Percentiles rank a stretch among this genome's conserved stretches.
Conservation (phyloP, 2,329 filamentous ascomycete species). For the Cephalotrichum gorgonifer region DNA sequence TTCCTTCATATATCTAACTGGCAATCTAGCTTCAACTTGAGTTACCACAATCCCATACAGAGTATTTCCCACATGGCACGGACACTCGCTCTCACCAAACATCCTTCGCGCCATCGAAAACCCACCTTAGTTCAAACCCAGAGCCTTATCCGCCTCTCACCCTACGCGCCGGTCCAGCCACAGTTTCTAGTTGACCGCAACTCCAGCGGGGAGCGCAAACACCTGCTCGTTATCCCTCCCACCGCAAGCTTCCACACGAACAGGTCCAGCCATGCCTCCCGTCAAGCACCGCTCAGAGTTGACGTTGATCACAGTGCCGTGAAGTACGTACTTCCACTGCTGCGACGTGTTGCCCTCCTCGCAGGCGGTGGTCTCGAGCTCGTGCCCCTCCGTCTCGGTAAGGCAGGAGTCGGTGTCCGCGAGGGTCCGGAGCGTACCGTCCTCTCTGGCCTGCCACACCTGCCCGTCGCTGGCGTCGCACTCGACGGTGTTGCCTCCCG, state of each 20-base stretch:
- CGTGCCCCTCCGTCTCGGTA: slow-evolving; percentile 12
- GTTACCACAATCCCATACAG: too few species aligned
- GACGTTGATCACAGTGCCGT: slow-evolving; percentile 29
- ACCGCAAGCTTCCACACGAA: slow-evolving; percentile 21
- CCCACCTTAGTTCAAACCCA: too few species aligned
- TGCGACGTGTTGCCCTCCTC: slow-evolving; percentile 14
- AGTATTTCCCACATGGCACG: too few species aligned
- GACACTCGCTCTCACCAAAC: too few species aligned
- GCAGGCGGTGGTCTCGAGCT: slow-evolving; percentile 7
- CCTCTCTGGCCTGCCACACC: slow-evolving; percentile 25
- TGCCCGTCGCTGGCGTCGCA: slow-evolving; percentile 29
- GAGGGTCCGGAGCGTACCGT: slow-evolving; percentile 26
- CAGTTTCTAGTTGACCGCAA: slow-evolving; percentile 8
- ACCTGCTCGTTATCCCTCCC: slow-evolving; percentile 31
- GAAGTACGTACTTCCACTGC: slow-evolving; percentile 30
- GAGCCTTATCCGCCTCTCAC: too few species aligned
- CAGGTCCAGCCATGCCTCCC: slow-evolving; percentile 17
- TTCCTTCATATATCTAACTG: too few species aligned
- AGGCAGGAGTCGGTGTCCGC: slow-evolving; percentile 22
- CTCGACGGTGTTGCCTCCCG: slow-evolving; percentile 19
- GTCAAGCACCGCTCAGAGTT: slow-evolving; percentile 24
- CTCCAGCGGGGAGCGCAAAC: slow-evolving; percentile 31
- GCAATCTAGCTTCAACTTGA: too few species aligned
- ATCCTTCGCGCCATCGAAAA: too few species aligned
- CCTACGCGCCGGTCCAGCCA: too few species aligned